A percentile compares a stretch with the other conserved stretches of the same genome.
phyloP scores from a whole-genome alignment of 805 yeast genomes.

The Kazachstania psychrophila region DNA sequence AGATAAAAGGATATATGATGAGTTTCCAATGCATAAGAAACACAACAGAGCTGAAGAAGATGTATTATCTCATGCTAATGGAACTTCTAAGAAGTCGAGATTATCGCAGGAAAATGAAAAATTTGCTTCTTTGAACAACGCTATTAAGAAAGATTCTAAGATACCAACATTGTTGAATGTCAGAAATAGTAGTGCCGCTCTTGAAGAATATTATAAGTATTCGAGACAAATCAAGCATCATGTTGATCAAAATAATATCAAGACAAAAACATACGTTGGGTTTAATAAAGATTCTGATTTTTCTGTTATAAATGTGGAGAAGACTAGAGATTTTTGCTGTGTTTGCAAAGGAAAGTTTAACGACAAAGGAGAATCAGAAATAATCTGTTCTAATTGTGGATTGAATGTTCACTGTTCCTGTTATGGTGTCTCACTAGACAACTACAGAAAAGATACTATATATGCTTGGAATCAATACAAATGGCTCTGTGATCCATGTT shows the following conservation, averaged over 20 bases:
- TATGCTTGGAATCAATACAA: conserved; percentile 22
- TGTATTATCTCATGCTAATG: too few relatives aligned
- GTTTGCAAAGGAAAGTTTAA: conserved; percentile 39
- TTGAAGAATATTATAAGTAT: too few relatives aligned
- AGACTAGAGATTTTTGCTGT: conserved; percentile 37
- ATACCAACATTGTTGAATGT: too few relatives aligned
- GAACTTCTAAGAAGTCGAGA: too few relatives aligned
- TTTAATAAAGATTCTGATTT: not conserved
- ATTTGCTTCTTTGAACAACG: too few relatives aligned
- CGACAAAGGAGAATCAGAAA: conserved; percentile 18
- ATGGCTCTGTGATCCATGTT: conserved; percentile 79
- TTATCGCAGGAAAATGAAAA: too few relatives aligned
- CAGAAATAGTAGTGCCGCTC: too few relatives aligned
- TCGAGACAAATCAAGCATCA: too few relatives aligned
- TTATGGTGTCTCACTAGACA: conserved; percentile 40
- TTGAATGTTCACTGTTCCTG: conserved; percentile 62
- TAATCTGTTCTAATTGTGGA: conserved; percentile 56
- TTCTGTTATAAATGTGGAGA: not conserved
- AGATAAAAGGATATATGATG: conserved; percentile 3
- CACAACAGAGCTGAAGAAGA: not conserved
- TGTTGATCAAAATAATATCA: too few relatives aligned
- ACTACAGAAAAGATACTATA: not conserved
- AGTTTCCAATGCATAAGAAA: not conserved
- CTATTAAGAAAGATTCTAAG: too few relatives aligned
- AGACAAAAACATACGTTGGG: not conserved